Conservation (phyloP, 2,329 filamentous ascomycete species). For the Fusarium decemcellulare region DNA sequence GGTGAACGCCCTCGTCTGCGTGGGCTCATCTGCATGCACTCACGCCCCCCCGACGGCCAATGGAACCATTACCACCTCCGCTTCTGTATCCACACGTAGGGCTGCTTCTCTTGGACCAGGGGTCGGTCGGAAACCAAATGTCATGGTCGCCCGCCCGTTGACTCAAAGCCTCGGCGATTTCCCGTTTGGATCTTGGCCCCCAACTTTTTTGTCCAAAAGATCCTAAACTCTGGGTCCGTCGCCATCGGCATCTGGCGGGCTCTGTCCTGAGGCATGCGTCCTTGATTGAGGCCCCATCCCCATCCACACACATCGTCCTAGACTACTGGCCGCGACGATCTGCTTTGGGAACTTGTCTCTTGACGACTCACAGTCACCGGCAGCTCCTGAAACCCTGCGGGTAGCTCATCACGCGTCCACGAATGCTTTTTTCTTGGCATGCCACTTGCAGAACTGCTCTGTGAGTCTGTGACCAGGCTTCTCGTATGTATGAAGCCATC, state of each 20-base stretch:
- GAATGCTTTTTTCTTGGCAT: conserved; percentile 23
- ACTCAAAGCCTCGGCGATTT: conserved; percentile 46
- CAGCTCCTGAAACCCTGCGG: conserved; percentile 31
- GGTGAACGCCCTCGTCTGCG: conserved; percentile 8
- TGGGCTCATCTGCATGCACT: conserved; percentile 32
- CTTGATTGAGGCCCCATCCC: conserved; percentile 17
- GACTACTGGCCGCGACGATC: conserved; percentile 17
- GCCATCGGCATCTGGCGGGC: conserved; percentile 16
- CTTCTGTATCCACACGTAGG: conserved; percentile 47
- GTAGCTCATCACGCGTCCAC: conserved; percentile 17
- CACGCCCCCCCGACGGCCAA: conserved; percentile 35
- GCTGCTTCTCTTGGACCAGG: conserved; percentile 41
- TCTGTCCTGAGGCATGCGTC: conserved; percentile 33
- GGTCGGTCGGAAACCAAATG: conserved; percentile 30
- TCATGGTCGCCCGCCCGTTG: conserved; percentile 38
- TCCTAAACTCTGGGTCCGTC: conserved; percentile 12
- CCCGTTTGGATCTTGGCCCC: conserved; percentile 33
- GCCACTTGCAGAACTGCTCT: conserved; percentile 13
- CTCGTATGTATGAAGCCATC: conserved; percentile 29
- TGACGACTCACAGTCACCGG: conserved; percentile 31
- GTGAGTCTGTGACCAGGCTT: background rate
- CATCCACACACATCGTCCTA: conserved; percentile 24
- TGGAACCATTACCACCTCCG: conserved; percentile 26
- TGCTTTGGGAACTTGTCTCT: conserved; percentile 5
- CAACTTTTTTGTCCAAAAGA: conserved; percentile 10